Evolutionary conservation across 805 yeast species (phyloP), one percentile per base, ranked within the genome.

Genomic region (Nakazawaea pomicola): DNA sequence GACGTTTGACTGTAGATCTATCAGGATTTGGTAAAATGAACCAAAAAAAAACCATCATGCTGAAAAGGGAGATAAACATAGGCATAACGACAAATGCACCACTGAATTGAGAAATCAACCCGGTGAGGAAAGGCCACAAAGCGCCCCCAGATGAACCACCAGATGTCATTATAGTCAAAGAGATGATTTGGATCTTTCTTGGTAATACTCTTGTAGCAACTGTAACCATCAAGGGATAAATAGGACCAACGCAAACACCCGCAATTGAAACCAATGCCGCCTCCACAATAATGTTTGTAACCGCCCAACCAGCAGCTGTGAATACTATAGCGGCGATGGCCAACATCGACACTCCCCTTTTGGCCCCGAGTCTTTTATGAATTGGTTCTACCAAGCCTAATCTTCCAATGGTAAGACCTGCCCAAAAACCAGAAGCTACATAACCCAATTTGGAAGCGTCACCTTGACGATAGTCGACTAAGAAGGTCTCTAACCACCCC

Each of bases 391-490:
- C 73, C 7, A 83, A 58, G 4, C 65, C 47, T 33, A 83, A 57
- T 45, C 91, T 62, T 0, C 91, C 91, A 12, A 71, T 46, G 0
- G 89, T 78, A 16, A 83, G 56, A 0, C 91, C 91, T 18, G 72
- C 70, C 89, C 89, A 83, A 53, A 72, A 82, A 12, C 85, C 81
- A 4, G 87, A 72, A 0, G 83, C 77, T 11, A 80, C 76, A 51
- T 75, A 79, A 7, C 88, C 83, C 53, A 78, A 73, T 16, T 62
- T 55, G 1, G 62, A 50, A 24, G 62, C 62, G 36, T 65, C 61
- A 14, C 78, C 78, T 12, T 67, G 58, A 43, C 83, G 70, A 39
- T 77, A 72, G 19, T 69, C 72, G 31, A 78, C 63, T 41, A 83
- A 58, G 51, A 72, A 83, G 3, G 87, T 76, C 35, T 78, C 78